Evolutionary conservation across 495 filamentous ascomycete species (phyloP), one percentile per base, ranked within the genome.

Genomic region (Xylaria telfairii): DNA sequence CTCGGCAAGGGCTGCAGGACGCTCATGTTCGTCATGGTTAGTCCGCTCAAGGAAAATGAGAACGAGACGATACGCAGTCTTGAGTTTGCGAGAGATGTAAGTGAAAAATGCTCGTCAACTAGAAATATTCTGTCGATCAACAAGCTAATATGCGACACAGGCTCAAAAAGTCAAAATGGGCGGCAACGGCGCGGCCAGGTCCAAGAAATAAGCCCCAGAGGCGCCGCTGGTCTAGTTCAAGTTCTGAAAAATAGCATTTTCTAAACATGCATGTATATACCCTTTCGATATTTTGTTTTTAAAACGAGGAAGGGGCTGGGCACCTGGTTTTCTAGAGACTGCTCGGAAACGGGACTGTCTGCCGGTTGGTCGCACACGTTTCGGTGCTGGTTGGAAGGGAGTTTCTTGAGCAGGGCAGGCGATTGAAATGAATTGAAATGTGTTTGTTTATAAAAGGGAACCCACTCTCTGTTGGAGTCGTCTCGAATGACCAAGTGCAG

Each of bases 1-100:
- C 87, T 99, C 0, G 94, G 96, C 19, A 96, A 96, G 42, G 97
- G 97, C 77, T 93, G 92, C 67, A 96, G 97, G 82, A 98, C 96
- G 4, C 92, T 99, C 71, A 99, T 98, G 96, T 97, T 99, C 74
- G 93, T 98, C 80, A 98, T 98, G 93, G 91, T 96, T 72, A 95
- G 92, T 77, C 96, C 96, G 37, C 82, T 98, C 63, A 91, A 96
- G 84, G 93, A 91, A 4, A 96, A 98, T 83, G 83, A 98, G 65
- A 90, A 88, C 65, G 96, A 99, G 85, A 98, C 94, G 17, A 87
- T 98, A 80, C 96, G 95, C 34, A 97, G 93, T 81, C 86, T 99
- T 78, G 92, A 96, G 77, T 99, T 99, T 83, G 96, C 96, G 19
- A 96, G 93, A 13, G 98, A 98, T 86, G 95, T 87, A 74, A 80